Base-by-base conservation (phyloP, 306 rosid genomes). In the Canavalia gladiata region DNA sequence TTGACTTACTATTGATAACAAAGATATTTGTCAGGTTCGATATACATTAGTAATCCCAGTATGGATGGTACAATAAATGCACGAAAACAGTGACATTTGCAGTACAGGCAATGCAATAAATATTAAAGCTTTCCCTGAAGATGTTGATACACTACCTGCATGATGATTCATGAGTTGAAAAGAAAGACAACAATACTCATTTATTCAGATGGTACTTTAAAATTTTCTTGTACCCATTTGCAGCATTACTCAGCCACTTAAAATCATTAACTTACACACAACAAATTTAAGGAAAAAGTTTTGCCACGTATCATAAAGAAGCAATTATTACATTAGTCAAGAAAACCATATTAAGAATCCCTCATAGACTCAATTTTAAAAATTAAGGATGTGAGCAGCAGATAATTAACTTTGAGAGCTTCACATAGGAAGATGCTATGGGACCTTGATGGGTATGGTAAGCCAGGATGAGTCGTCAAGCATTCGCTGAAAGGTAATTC, bases 381-480 rank as follows among this genome's bases (percentile, higher is more conserved):
- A 82, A 59, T 0, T 47, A 78, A 50, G 74, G 10, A 86, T 30
- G 31, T 29, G 12, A 68, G 12, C 18, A 55, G 67, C 62, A 39
- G 34, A n/a, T 54, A 29, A 52, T 74, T 39, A 69, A 72, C 69
- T 28, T 34, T 59, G 55, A 81, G 81, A 47, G 60, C 76, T 68
- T 67, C 34, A 41, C 25, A 55, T 46, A 57, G 46, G 76, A 9
- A 65, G 59, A 31, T 55, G 5, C 45, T 11, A 43, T 3, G 47
- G 49, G 13, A 3, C 51, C 77, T 62, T 8, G 75, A 50, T 9
- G 25, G 49, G 9, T 57, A 41, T 13, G 7, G 1, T 18, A 72
- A 58, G 9, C 68, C 10, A 6, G 58, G 51, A 18, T 39, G 57
- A 54, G 68, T 72, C 51, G 1, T 31, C 6, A 81, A 74, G 41